Conservation (phyloP, 345 rosid species). For the Citropsis articulata region DNA sequence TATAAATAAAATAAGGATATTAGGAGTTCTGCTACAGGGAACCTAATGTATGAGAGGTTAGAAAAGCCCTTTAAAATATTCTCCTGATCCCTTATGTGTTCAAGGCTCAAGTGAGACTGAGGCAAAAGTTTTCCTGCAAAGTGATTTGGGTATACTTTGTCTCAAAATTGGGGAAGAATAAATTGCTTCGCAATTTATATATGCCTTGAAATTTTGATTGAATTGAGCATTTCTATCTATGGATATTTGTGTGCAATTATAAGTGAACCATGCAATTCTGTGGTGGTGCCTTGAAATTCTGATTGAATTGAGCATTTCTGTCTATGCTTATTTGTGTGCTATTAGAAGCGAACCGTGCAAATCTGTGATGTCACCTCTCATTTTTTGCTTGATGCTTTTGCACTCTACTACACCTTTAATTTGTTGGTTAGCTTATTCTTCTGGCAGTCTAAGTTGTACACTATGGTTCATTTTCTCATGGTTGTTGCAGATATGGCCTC, state of each 20-base stretch:
- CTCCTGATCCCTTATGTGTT: neutral
- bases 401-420: neutral
- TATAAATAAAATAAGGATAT: neutral
- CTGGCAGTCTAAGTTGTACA: neutral
- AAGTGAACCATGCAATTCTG: neutral
- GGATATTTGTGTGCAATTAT: neutral
- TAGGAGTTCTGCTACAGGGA: neutral
- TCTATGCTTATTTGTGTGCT: neutral
- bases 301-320: neutral
- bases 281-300: neutral
- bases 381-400: neutral
- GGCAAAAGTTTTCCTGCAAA: neutral
- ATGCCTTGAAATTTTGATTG: neutral
- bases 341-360: neutral
- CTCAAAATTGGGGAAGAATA: neutral
- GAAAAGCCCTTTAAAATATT: neutral
- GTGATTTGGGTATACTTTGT: neutral
- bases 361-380: neutral
- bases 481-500: conserved; percentile 94
- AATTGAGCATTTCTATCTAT: neutral
- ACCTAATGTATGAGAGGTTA: neutral
- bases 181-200: neutral
- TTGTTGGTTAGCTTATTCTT: neutral
- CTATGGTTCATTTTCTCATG: conserved; percentile 11
- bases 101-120: neutral